A percentile compares a stretch with the other conserved stretches of the same genome.
Conservation (phyloP, 2,329 filamentous ascomycete species). For the Pestalotiopsis sp. region DNA sequence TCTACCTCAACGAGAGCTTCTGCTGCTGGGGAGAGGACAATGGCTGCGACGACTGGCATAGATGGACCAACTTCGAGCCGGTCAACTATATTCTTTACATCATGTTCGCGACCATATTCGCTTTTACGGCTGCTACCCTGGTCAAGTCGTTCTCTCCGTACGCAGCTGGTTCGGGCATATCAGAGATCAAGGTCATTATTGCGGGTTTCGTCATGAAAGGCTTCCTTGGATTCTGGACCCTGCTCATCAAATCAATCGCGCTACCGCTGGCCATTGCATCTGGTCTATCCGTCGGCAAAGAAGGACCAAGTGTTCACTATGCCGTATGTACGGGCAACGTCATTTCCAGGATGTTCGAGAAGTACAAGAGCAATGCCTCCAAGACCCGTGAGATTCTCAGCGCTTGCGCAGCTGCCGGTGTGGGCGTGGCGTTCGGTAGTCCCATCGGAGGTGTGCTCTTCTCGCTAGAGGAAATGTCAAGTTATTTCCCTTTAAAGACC, state of each 20-base stretch:
- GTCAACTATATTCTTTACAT: slow-evolving; percentile 90
- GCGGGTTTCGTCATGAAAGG: slow-evolving; percentile 99
- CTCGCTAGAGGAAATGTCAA: slow-evolving; percentile 97
- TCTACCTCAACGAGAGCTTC: slow-evolving; percentile 96
- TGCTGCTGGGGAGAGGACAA: slow-evolving; percentile 97
- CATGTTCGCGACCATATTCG: slow-evolving; percentile 78
- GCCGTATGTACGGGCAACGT: slow-evolving; percentile 97
- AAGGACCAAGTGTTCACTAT: slow-evolving; percentile 98
- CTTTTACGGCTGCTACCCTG: slow-evolving; percentile 77
- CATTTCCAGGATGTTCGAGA: slow-evolving; percentile 88
- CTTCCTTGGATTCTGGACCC: slow-evolving; percentile 87
- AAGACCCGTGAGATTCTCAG: slow-evolving; percentile 95
- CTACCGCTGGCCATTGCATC: slow-evolving; percentile 92
- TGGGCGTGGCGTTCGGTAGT: slow-evolving; percentile 95
- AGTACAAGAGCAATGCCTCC: slow-evolving; percentile 87
- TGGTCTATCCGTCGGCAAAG: slow-evolving; percentile 92
- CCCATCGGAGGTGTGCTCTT: slow-evolving; percentile 97
- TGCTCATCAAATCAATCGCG: slow-evolving; percentile 91
- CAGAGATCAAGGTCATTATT: slow-evolving; percentile 99
- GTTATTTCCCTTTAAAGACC: slow-evolving; percentile 93
- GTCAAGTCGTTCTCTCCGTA: slow-evolving; percentile 95
- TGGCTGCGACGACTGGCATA: slow-evolving; percentile 86
- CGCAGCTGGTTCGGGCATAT: slow-evolving; percentile 94
- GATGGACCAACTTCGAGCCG: slow-evolving; percentile 78
- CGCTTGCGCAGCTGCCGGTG: slow-evolving; percentile 90